A percentile compares a stretch with the other conserved stretches of the same genome.
phyloP scores from a whole-genome alignment of 2,329 filamentous ascomycete species.

The Cytospora chrysosperma region DNA sequence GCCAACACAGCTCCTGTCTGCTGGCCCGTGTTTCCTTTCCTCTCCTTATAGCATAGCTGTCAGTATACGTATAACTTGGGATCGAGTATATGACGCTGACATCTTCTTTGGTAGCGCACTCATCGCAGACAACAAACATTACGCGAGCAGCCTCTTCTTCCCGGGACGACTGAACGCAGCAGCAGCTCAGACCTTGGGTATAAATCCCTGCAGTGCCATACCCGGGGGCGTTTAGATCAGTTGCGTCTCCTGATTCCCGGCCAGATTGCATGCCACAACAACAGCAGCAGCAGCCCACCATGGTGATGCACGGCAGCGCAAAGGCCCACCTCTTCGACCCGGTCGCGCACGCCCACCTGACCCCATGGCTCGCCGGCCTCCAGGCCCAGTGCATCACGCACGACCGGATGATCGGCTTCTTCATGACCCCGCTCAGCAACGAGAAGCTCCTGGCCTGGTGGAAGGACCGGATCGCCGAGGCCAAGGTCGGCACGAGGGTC shows the following conservation, averaged over 20 bases:
- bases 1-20: not conserved
- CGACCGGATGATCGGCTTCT: slow-evolving; percentile 56
- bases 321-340: slow-evolving; percentile 43
- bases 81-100: not conserved
- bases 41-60: not conserved
- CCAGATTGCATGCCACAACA: not conserved
- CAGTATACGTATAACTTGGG: not conserved
- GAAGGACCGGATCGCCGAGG: slow-evolving; percentile 51
- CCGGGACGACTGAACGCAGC: not conserved
- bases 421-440: slow-evolving; percentile 58
- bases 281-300: not conserved
- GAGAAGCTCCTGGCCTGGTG: slow-evolving; percentile 58
- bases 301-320: slow-evolving; percentile 1
- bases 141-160: not conserved
- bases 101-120: not conserved
- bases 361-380: slow-evolving; percentile 56
- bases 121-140: not conserved
- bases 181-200: not conserved
- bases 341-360: slow-evolving; percentile 48
- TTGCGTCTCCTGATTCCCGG: not conserved
- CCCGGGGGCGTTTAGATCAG: not conserved
- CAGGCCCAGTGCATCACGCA: slow-evolving; percentile 59
- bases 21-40: not conserved
- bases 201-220: not conserved
- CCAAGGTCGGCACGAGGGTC: slow-evolving; percentile 43